These are phyloP conservation scores for Suillus paluster DNA, from an alignment of 768 basidiomycete genomes.

Conservation along the genomic window DNA sequence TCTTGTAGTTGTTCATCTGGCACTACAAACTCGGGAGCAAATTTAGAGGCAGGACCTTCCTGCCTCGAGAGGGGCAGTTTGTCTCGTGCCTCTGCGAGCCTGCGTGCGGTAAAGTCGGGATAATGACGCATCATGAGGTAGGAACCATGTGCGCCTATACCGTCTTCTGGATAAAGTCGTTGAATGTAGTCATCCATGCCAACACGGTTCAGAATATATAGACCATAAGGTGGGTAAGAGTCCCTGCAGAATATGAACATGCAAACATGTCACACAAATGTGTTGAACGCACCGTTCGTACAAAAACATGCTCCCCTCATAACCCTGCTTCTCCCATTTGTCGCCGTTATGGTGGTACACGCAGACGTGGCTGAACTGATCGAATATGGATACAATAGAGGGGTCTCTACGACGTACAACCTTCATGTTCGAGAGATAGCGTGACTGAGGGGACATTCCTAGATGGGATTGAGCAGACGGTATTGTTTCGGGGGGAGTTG, in stretches of 20 bases:
- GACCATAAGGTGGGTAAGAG: constrained; percentile 64
- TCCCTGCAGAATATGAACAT: constrained; percentile 46
- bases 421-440: constrained; percentile 80
- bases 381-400: constrained; percentile 76
- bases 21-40: constrained; percentile 52
- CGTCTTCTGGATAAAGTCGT: constrained; percentile 77
- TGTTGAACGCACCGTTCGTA: constrained; percentile 69
- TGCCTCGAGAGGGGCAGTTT: constrained; percentile 22
- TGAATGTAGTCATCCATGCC: constrained; percentile 72
- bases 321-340: constrained; percentile 65
- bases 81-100: constrained; percentile 44
- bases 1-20: constrained; percentile 44
- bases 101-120: constrained; percentile 63
- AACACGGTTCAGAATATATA: too few species aligned
- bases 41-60: constrained; percentile 45
- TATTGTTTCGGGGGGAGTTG: constrained; percentile 7
- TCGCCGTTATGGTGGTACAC: constrained; percentile 73
- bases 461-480: constrained; percentile 14
- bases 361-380: constrained; percentile 87
- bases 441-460: constrained; percentile 65
- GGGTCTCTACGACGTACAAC: constrained; percentile 79
- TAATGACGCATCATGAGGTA: constrained; percentile 77
- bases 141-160: constrained; percentile 31
- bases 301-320: constrained; percentile 82
- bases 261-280: not conserved